Conservation (phyloP, 164 flowering plant species). For the Vitis riparia region DNA sequence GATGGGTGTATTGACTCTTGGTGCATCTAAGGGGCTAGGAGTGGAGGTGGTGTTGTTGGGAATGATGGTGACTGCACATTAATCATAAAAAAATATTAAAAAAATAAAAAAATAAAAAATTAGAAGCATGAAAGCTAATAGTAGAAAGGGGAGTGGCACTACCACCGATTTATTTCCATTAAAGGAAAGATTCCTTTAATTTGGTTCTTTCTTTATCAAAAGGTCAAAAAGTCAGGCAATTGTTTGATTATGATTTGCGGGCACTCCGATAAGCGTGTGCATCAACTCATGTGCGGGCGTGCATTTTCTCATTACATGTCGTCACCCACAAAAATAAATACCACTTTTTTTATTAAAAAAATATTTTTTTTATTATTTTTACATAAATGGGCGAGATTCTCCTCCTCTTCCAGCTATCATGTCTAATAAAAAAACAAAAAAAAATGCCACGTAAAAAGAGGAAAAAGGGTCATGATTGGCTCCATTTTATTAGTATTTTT, state of each 20-base stretch:
- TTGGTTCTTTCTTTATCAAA: not conserved
- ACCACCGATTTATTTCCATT: constrained; percentile 24
- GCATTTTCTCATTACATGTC: not conserved
- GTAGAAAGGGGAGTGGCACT: not conserved
- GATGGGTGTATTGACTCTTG: not conserved
- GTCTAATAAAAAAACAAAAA: too few species aligned
- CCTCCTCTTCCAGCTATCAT: too few species aligned
- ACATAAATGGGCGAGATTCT: too few species aligned
- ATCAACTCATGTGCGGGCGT: constrained; percentile 17
- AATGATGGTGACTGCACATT: not conserved
- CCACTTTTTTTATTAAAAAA: not conserved
- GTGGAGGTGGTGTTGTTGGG: not conserved
- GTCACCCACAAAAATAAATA: not conserved
- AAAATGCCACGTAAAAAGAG: too few species aligned
- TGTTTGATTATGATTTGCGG: not conserved
- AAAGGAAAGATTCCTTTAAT: constrained; percentile 31
- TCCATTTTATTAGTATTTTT: too few species aligned
- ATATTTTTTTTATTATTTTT: too few species aligned
- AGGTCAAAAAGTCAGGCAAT: constrained; percentile 9
- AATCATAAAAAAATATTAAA: not conserved
- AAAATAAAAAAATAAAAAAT: not conserved
- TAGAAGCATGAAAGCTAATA: not conserved
- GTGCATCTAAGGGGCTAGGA: not conserved
- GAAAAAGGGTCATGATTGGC: too few species aligned
- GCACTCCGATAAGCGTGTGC: constrained; percentile 15